Evolutionary conservation across 192 early-diverging fungal species (phyloP).

Genomic region (Umbelopsis sp.): DNA sequence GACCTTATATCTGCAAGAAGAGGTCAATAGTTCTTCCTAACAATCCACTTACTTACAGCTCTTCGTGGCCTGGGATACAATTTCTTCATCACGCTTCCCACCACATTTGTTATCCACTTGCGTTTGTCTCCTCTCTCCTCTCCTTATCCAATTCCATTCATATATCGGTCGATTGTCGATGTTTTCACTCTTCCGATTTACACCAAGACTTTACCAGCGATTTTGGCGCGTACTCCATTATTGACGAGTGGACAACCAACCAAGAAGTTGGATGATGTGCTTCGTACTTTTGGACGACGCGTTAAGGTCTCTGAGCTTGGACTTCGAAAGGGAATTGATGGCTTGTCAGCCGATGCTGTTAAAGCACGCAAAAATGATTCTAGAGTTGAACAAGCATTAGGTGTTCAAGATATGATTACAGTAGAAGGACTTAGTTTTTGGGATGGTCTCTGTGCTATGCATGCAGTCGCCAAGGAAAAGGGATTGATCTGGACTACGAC

Average conservation of each 20-base stretch:
- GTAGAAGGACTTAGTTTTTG: constrained; percentile 30
- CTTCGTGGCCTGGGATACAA: constrained; percentile 36
- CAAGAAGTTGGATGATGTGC: constrained; percentile 14
- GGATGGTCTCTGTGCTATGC: constrained; percentile 32
- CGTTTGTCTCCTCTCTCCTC: constrained; percentile 36
- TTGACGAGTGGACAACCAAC: constrained; percentile 11
- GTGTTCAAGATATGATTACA: neutral
- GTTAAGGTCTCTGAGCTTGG: constrained; percentile 17
- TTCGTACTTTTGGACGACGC: neutral
- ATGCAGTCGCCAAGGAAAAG: constrained; percentile 9
- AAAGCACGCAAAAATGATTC: neutral
- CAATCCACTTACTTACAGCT: neutral
- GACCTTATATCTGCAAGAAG: neutral
- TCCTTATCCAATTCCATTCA: constrained; percentile 32
- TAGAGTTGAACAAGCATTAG: neutral
- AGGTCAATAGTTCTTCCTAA: neutral
- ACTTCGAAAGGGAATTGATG: neutral
- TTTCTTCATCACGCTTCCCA: constrained; percentile 24
- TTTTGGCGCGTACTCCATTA: constrained; percentile 24
- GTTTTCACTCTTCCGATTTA: constrained; percentile 40
- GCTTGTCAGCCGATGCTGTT: neutral
- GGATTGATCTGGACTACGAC: neutral
- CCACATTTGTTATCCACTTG: constrained; percentile 30
- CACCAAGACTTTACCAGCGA: constrained; percentile 18
- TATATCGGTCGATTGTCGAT: constrained; percentile 36